Conservation (phyloP, 2,329 filamentous ascomycete genomes). For the Cladosporium phlei region DNA sequence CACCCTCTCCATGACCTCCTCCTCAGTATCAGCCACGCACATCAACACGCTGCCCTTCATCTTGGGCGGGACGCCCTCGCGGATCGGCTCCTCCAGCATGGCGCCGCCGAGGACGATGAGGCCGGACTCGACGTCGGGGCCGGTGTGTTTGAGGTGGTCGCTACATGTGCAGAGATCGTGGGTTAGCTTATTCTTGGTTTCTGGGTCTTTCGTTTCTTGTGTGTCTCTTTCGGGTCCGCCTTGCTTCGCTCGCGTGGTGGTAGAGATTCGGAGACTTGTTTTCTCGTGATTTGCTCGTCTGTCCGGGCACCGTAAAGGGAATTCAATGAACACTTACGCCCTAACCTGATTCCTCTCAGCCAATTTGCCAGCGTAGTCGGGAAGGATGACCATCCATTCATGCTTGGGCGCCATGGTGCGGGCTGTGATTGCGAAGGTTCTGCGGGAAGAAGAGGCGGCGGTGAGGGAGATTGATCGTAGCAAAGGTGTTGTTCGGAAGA, state of each 20-base stretch:
- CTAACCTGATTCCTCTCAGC: constrained; percentile 41
- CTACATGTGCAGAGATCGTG: too few species aligned
- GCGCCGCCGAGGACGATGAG: constrained; percentile 64
- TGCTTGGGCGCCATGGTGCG: constrained; percentile 32
- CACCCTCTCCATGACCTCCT: constrained; percentile 64
- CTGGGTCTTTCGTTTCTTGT: too few species aligned
- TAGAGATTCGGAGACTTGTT: too few species aligned
- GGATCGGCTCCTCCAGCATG: constrained; percentile 59
- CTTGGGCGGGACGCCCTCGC: constrained; percentile 59
- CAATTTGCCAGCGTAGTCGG: constrained; percentile 40
- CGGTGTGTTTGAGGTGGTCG: constrained; percentile 55
- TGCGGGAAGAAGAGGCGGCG: too few species aligned
- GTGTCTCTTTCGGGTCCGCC: too few species aligned
- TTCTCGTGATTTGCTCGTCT: too few species aligned
- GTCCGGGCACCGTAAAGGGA: too few species aligned
- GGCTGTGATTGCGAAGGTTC: constrained; percentile 21
- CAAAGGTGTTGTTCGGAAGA: background rate
- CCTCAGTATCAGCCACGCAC: constrained; percentile 59
- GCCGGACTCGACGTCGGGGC: constrained; percentile 50
- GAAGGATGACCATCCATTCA: constrained; percentile 50
- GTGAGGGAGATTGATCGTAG: background rate
- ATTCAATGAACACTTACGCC: constrained; percentile 33
- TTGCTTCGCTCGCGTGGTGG: too few species aligned
- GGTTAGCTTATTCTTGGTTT: too few species aligned
- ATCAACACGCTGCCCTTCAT: constrained; percentile 73